Evolutionary conservation across 495 filamentous ascomycete species (phyloP), one percentile per base, ranked within the genome.

Genomic region (Penicillium alfredii): DNA sequence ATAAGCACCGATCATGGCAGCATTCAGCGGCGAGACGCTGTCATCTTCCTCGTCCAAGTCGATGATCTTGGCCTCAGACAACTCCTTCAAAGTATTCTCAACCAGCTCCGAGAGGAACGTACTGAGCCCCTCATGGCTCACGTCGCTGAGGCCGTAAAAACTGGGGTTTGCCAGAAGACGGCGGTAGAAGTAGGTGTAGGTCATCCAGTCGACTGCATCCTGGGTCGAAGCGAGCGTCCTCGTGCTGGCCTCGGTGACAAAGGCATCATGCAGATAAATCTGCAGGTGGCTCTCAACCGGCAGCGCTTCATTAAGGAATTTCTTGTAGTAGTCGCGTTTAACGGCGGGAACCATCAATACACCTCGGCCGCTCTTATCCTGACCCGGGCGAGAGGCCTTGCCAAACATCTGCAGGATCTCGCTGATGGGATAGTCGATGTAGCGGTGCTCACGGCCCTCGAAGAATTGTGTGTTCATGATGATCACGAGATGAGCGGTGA

Each of bases 361-460:
- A 40, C 90, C 93, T 41, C 83, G 85, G 33, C 87, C 83, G 14
- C 78, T 66, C 39, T 89, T 89, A 53, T 95, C 90, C 42, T 77
- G 61, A 6, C 80, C 75, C 4, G 86, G 72, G 35, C 88, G 82
- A 18, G 84, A 79, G 16, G 92, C 87, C 57, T 88, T 93, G 48
- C 92, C 92, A 42, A 96, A 95, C 93, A 99, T 99, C 51, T 99
- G 93, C n/a, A 99, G 68, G n/a, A 99, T 74, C 55, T 99, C 92
- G 52, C 82, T 89, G 42, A 97, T 77, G 2, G 89, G 84, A 53
- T 97, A 97, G 61, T 99, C 92, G 44, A 97, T 81, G 61, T 99
- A 99, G 13, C 92, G 82, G 64, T 99, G 92, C 54, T 99, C 93
- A 41, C 87, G 78, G 11, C 92, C 92, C 44, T 99, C 92, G 38